phyloP scores from a whole-genome alignment of 306 rosid species.

The Cucurbita pepo region DNA sequence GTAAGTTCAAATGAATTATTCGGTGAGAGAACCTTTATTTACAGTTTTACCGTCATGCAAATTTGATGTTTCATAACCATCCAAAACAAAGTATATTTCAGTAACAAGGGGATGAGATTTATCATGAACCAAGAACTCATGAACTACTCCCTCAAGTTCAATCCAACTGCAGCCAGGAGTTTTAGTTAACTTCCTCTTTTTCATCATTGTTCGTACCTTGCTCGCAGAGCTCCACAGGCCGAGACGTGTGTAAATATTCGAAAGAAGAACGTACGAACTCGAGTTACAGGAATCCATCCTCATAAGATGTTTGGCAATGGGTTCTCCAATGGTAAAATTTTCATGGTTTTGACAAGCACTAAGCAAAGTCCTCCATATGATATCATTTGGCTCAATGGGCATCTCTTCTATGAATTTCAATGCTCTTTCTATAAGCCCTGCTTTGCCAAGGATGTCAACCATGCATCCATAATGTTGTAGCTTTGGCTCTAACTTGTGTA shows the following conservation, averaged over 20 bases:
- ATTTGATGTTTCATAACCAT: slow-evolving; percentile 22
- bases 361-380: slow-evolving; percentile 61
- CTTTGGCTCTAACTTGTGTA: slow-evolving; percentile 52
- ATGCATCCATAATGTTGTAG: slow-evolving; percentile 71
- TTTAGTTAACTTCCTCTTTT: slow-evolving; percentile 33
- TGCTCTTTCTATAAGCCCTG: slow-evolving; percentile 54
- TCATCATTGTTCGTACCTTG: slow-evolving; percentile 41
- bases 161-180: slow-evolving; percentile 64
- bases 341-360: slow-evolving; percentile 47
- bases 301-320: slow-evolving; percentile 34
- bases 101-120: slow-evolving; percentile 39
- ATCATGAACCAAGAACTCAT: slow-evolving; percentile 52
- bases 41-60: slow-evolving; percentile 3
- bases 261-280: slow-evolving; percentile 46
- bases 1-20: not conserved
- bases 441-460: slow-evolving; percentile 54
- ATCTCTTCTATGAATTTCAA: slow-evolving; percentile 31
- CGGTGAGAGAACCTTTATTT: not conserved
- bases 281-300: slow-evolving; percentile 26
- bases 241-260: slow-evolving; percentile 47
- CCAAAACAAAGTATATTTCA: slow-evolving; percentile 46
- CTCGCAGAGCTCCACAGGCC: slow-evolving; percentile 50
- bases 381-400: slow-evolving; percentile 69
- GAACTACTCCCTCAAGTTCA: slow-evolving; percentile 50
- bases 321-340: slow-evolving; percentile 27